A percentile compares a stretch with the other conserved stretches of the same genome.
Evolutionary conservation across 805 yeast species (phyloP).

Genomic region (Deakozyma indianensis): DNA sequence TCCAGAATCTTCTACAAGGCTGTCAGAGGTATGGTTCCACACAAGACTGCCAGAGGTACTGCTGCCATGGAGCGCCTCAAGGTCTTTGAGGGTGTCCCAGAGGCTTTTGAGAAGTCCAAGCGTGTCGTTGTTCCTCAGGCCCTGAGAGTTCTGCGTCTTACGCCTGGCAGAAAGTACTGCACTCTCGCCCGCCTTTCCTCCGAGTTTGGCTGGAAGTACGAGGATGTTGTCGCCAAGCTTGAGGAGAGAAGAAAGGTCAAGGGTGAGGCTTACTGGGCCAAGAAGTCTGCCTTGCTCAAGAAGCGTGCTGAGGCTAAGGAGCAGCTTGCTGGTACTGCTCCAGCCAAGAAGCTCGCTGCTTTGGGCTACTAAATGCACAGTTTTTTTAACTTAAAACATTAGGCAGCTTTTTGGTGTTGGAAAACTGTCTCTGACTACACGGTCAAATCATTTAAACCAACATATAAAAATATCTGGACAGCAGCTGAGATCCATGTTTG

Average conservation of each 20-base stretch:
- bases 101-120: conserved; percentile 99
- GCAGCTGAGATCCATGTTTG: not conserved
- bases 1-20: conserved; percentile 99
- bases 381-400: conserved; percentile 1
- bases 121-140: conserved; percentile 99
- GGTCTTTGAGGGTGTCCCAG: conserved; percentile 99
- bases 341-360: conserved; percentile 85
- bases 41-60: conserved; percentile 99
- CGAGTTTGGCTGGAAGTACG: conserved; percentile 99
- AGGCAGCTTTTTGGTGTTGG: not conserved
- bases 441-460: not conserved
- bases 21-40: conserved; percentile 97
- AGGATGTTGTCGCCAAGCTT: conserved; percentile 89
- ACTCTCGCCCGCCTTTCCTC: conserved; percentile 92
- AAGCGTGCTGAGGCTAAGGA: conserved; percentile 80
- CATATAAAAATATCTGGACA: conserved; percentile 1
- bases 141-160: conserved; percentile 95
- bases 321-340: conserved; percentile 80
- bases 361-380: conserved; percentile 74
- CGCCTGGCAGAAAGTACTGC: conserved; percentile 99
- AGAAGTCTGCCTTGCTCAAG: conserved; percentile 93
- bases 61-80: conserved; percentile 98
- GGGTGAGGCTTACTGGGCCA: conserved; percentile 97
- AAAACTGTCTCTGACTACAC: not conserved
- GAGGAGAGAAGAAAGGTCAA: conserved; percentile 99